Evolutionary conservation across 345 rosid genomes (phyloP), one percentile per base, ranked within the genome.

Genomic region (Populus euphratica): DNA sequence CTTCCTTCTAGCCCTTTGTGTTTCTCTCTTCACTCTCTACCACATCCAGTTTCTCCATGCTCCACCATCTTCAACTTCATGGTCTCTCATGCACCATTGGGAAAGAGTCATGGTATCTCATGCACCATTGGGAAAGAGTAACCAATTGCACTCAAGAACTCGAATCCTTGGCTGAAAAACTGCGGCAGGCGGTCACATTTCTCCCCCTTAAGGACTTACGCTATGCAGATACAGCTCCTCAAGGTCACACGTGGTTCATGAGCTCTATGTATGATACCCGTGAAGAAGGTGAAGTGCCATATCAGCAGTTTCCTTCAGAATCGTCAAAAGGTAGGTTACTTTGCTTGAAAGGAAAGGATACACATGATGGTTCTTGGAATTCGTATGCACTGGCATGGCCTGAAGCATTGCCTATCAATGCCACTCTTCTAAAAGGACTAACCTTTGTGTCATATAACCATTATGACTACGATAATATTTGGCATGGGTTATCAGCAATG

Each of bases 211-310:
- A 90, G 72, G 91, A 92, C 80, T 64, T 86, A 4, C 89, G 91
- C 64, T 92, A 82, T 65, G 50, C 90, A 14, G 76, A 80, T 43
- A 84, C 78, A 65, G 81, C 91, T 31, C 88, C 82, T 0, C 62
- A 81, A 13, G 97, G 91, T 63, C 92, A 90, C 79, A 90, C 92
- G 0, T 92, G 94, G 97, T 92, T 92, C 80, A 92, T 90, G 91
- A 92, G 94, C 83, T 91, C 97, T 36, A 75, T 87, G 77, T 76
- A 83, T 25, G 96, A 91, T 77, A 83, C 76, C 27, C 94, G 81
- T 35, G 89, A 87, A n/a, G 85, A 88, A 72, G 92, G 87, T 0
- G 92, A 84, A 75, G 98, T 85, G 16, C 97, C 91, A 25, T 84
- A 84, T 70, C 93, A 90, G 76, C 83, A 86, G 49, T 91, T 94